Conservation (phyloP, 108 stramenopile species). For the Seminavis robusta region DNA sequence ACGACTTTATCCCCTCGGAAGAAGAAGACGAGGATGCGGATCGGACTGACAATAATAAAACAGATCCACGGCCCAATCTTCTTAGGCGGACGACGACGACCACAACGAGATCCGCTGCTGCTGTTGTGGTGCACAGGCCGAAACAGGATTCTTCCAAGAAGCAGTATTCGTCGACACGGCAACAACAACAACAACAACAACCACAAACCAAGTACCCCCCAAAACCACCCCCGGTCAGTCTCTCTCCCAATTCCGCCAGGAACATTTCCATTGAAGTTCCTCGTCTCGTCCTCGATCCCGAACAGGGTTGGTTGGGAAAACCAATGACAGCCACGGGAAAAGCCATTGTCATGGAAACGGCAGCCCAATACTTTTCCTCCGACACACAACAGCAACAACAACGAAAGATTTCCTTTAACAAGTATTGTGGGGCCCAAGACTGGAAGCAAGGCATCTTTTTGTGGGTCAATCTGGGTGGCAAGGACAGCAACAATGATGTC, state of each 20-base stretch:
- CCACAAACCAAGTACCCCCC: not conserved
- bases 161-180: not conserved
- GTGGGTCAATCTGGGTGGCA: constrained; percentile 62
- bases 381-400: not conserved
- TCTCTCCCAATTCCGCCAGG: constrained; percentile 49
- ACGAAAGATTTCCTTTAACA: constrained; percentile 69
- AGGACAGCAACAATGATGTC: constrained; percentile 17
- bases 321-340: constrained; percentile 54
- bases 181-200: not conserved
- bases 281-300: constrained; percentile 17
- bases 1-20: too few relatives aligned
- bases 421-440: constrained; percentile 77
- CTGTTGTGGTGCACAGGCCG: too few relatives aligned
- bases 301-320: constrained; percentile 34
- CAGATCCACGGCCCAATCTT: too few relatives aligned
- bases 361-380: constrained; percentile 22
- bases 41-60: too few relatives aligned
- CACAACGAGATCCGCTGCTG: too few relatives aligned
- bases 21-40: too few relatives aligned
- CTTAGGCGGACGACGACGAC: too few relatives aligned
- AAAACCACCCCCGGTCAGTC: not conserved
- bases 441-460: constrained; percentile 66
- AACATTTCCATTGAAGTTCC: constrained; percentile 36
- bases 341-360: constrained; percentile 53
- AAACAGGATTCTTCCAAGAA: not conserved